phyloP scores from a whole-genome alignment of 1,284 basidiomycete species.

The Naganishia albida region DNA sequence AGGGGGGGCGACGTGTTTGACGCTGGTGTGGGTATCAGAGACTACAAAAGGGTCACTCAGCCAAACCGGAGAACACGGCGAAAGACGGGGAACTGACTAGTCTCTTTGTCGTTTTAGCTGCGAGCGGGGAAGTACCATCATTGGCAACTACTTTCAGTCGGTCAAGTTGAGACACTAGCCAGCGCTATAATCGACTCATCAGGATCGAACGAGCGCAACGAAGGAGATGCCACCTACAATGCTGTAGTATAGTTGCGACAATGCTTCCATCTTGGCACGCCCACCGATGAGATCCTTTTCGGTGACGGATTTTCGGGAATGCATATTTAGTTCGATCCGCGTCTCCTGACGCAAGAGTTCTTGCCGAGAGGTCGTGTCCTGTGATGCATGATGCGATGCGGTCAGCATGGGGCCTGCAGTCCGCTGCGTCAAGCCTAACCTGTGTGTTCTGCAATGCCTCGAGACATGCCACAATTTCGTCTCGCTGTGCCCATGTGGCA shows the following conservation, averaged over 20 bases:
- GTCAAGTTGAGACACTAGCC: conserved; percentile 73
- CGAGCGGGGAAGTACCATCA: conserved; percentile 58
- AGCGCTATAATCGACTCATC: conserved; percentile 59
- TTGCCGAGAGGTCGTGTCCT: conserved; percentile 20
- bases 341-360: conserved; percentile 65
- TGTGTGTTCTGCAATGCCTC: conserved; percentile 59
- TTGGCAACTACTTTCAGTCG: conserved; percentile 66
- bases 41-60: neutral
- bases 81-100: conserved; percentile 18
- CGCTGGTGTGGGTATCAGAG: conserved; percentile 7
- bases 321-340: conserved; percentile 68
- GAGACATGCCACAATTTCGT: conserved; percentile 73
- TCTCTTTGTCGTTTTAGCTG: conserved; percentile 34
- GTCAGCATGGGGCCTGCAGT: neutral
- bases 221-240: conserved; percentile 61
- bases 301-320: conserved; percentile 60
- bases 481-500: conserved; percentile 80
- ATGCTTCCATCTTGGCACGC: conserved; percentile 69
- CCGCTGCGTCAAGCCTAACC: conserved; percentile 38
- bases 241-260: conserved; percentile 82
- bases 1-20: conserved; percentile 8
- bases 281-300: conserved; percentile 75
- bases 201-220: conserved; percentile 9
- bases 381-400: neutral
- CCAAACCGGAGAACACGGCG: neutral